Conservation (phyloP, 345 rosid species). For the Ailanthus altissimus region DNA sequence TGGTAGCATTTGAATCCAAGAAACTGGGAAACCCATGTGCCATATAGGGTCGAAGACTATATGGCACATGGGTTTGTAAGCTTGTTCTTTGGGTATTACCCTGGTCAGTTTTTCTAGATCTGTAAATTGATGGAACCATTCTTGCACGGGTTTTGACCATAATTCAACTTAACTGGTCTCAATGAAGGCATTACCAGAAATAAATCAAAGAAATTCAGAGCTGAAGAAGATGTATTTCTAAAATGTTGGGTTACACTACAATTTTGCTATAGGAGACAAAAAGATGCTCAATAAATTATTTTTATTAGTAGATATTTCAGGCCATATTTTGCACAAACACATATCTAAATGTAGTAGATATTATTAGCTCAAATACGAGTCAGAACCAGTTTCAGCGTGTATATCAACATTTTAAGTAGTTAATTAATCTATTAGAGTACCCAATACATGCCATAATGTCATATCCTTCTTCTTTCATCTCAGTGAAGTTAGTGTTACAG, state of each 20-base stretch:
- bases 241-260: neutral
- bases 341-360: neutral
- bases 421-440: neutral
- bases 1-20: neutral
- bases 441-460: neutral
- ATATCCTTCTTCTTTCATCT: slow-evolving; percentile 27
- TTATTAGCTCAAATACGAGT: neutral
- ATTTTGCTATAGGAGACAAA: neutral
- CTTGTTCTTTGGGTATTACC: neutral
- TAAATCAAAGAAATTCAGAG: neutral
- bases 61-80: neutral
- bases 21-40: neutral
- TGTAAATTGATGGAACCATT: neutral
- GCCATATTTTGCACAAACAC: neutral
- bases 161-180: neutral
- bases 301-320: neutral
- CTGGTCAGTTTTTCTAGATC: neutral
- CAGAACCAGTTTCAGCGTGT: neutral
- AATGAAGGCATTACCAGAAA: neutral
- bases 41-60: neutral
- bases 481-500: slow-evolving; percentile 50
- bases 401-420: neutral
- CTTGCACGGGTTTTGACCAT: neutral
- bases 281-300: neutral
- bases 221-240: neutral